These are phyloP conservation scores for Dipteronia sinensis DNA, from an alignment of 345 rosid genomes.

Conservation along the genomic window DNA sequence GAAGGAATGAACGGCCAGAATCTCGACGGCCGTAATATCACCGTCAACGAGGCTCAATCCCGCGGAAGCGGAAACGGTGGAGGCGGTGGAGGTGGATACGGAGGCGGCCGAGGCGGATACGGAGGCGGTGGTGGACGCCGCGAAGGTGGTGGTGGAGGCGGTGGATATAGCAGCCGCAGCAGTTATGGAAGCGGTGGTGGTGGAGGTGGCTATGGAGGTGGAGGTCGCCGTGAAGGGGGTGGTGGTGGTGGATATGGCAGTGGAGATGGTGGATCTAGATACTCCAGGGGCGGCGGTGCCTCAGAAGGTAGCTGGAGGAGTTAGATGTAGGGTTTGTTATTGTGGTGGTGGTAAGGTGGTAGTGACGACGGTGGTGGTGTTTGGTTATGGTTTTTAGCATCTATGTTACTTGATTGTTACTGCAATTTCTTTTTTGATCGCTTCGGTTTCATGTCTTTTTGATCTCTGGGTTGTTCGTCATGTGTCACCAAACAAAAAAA, in stretches of 20 bases:
- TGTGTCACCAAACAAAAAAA: too few species aligned
- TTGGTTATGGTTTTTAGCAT: too few species aligned
- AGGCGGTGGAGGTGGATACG: constrained; percentile 35
- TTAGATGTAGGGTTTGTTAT: constrained; percentile 13
- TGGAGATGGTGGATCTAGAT: constrained; percentile 47
- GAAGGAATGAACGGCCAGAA: constrained; percentile 87
- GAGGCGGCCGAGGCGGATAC: constrained; percentile 49
- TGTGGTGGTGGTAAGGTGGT: too few species aligned
- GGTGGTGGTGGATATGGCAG: constrained; percentile 19
- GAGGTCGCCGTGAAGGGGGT: constrained; percentile 40
- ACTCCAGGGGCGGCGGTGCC: constrained; percentile 50
- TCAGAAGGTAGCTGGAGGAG: constrained; percentile 66
- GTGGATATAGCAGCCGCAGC: constrained; percentile 22
- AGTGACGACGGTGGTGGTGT: too few species aligned
- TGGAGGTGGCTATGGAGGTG: constrained; percentile 44
- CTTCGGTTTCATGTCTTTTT: too few species aligned
- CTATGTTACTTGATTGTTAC: too few species aligned
- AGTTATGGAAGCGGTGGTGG: constrained; percentile 33
- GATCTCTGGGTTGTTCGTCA: too few species aligned
- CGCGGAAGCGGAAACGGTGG: constrained; percentile 63
- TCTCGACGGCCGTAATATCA: constrained; percentile 80
- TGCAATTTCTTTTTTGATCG: too few species aligned
- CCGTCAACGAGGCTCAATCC: constrained; percentile 83
- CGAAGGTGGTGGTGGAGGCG: constrained; percentile 32
- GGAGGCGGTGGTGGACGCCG: constrained; percentile 49